A percentile compares a stretch with the other conserved stretches of the same genome.
These are phyloP conservation scores for Spathaspora hagerdaliae DNA, from an alignment of 805 yeast species.

Conservation along the genomic window DNA sequence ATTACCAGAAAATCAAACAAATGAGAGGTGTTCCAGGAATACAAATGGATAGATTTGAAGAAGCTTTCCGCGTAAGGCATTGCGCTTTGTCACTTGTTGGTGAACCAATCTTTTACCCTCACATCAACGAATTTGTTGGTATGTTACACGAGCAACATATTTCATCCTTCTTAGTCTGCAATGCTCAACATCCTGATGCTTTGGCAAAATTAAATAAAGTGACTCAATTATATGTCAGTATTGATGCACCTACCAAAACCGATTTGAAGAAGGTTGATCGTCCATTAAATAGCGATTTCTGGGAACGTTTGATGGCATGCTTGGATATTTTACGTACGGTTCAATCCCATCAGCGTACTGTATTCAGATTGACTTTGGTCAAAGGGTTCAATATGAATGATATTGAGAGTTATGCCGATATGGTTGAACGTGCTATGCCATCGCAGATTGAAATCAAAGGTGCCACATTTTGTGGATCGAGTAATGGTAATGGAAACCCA, in stretches of 20 bases:
- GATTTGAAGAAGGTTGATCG: conserved; percentile 82
- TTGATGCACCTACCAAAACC: conserved; percentile 86
- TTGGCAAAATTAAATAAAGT: conserved; percentile 66
- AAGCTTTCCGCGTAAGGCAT: conserved; percentile 84
- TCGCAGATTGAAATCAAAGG: conserved; percentile 91
- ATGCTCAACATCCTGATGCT: conserved; percentile 93
- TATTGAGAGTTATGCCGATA: conserved; percentile 76
- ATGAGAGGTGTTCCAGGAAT: conserved; percentile 96
- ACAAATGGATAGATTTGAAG: conserved; percentile 82
- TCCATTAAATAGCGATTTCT: conserved; percentile 84
- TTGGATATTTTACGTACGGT: conserved; percentile 70
- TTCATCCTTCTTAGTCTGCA: conserved; percentile 86
- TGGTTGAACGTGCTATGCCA: conserved; percentile 78
- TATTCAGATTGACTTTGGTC: conserved; percentile 83
- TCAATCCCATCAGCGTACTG: conserved; percentile 84
- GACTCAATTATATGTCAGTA: conserved; percentile 87
- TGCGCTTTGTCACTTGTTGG: conserved; percentile 93
- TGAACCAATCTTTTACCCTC: conserved; percentile 91
- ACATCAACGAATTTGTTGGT: conserved; percentile 78
- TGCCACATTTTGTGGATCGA: conserved; percentile 92
- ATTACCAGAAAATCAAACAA: conserved; percentile 87
- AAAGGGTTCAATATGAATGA: conserved; percentile 90
- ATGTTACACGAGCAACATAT: conserved; percentile 78
- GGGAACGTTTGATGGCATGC: conserved; percentile 84
- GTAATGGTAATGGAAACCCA: conserved; percentile 79